Percentiles rank a stretch among this genome's conserved stretches.
Evolutionary conservation across 768 basidiomycete genomes (phyloP).

Genomic region (Boletus bicolor): DNA sequence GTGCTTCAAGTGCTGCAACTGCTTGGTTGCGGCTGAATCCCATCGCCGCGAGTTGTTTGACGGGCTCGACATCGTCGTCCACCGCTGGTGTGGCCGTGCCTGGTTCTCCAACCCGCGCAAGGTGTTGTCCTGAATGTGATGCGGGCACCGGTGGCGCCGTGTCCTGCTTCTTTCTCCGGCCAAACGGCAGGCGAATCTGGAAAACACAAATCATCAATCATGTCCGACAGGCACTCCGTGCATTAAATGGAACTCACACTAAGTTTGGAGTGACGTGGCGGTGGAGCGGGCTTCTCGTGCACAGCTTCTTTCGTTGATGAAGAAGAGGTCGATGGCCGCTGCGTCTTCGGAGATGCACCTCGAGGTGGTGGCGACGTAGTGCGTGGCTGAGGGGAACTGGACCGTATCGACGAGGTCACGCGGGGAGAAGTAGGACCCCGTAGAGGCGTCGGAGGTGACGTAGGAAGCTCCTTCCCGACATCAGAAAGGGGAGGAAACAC

Average conservation of each 20-base stretch:
- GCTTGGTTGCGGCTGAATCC: constrained; percentile 85
- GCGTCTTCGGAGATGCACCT: constrained; percentile 49
- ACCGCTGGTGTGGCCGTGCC: constrained; percentile 45
- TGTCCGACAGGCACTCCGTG: neutral
- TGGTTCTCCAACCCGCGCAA: constrained; percentile 46
- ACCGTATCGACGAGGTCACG: constrained; percentile 25
- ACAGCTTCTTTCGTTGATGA: constrained; percentile 49
- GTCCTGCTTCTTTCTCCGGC: constrained; percentile 68
- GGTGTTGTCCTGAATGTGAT: constrained; percentile 32
- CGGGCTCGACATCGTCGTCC: constrained; percentile 71
- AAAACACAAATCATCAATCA: constrained; percentile 7
- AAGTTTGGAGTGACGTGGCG: constrained; percentile 64
- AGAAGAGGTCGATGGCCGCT: constrained; percentile 56
- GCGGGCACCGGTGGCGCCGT: constrained; percentile 43
- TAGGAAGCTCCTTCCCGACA: constrained; percentile 33
- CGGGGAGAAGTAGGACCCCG: constrained; percentile 32
- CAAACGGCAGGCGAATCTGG: constrained; percentile 74
- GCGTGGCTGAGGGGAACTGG: constrained; percentile 44
- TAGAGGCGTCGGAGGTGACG: constrained; percentile 42
- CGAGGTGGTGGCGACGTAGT: constrained; percentile 49
- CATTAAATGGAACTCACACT: constrained; percentile 52
- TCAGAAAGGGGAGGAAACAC: constrained; percentile 16
- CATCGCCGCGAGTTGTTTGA: constrained; percentile 83
- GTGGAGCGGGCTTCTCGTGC: constrained; percentile 54
- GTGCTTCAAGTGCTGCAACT: constrained; percentile 77